phyloP scores from a whole-genome alignment of 2,329 filamentous ascomycete genomes.

The Penicillium sp. region DNA sequence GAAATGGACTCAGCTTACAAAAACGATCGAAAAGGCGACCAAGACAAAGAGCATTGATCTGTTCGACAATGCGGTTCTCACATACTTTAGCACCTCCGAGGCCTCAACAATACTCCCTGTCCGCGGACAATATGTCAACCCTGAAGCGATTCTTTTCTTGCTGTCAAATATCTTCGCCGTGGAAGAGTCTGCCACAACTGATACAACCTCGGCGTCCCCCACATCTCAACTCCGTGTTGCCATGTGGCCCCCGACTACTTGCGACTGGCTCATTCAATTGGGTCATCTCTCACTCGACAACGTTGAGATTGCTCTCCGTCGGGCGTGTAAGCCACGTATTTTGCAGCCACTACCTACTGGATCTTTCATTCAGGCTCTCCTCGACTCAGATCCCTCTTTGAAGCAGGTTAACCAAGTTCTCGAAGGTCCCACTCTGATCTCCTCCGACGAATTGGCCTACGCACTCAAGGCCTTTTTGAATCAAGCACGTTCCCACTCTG shows the following conservation, averaged over 20 bases:
- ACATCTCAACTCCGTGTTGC: slow-evolving; percentile 31
- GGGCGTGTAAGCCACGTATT: slow-evolving; percentile 34
- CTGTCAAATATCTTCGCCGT: slow-evolving; percentile 42
- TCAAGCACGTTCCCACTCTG: slow-evolving; percentile 37
- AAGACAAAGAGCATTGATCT: slow-evolving; percentile 28
- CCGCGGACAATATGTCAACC: slow-evolving; percentile 33
- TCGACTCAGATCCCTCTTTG: slow-evolving; percentile 41
- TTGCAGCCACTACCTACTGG: slow-evolving; percentile 40
- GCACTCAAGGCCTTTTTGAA: slow-evolving; percentile 42
- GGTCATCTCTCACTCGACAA: slow-evolving; percentile 41
- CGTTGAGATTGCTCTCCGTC: slow-evolving; percentile 42
- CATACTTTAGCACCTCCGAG: slow-evolving; percentile 28
- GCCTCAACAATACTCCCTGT: slow-evolving; percentile 25
- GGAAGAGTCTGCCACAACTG: slow-evolving; percentile 19
- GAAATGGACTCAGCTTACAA: slow-evolving; percentile 37
- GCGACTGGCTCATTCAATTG: slow-evolving; percentile 43
- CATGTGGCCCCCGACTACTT: slow-evolving; percentile 41
- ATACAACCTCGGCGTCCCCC: slow-evolving; percentile 27
- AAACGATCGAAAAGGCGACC: slow-evolving; percentile 29
- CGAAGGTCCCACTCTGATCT: slow-evolving; percentile 35
- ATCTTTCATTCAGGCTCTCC: slow-evolving; percentile 41
- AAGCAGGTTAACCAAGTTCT: slow-evolving; percentile 40
- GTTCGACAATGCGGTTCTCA: slow-evolving; percentile 38
- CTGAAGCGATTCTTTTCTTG: slow-evolving; percentile 39
- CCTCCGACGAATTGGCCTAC: slow-evolving; percentile 41